These are phyloP conservation scores for Candida pseudofarinosa DNA, from an alignment of 805 yeast genomes.

Conservation along the genomic window DNA sequence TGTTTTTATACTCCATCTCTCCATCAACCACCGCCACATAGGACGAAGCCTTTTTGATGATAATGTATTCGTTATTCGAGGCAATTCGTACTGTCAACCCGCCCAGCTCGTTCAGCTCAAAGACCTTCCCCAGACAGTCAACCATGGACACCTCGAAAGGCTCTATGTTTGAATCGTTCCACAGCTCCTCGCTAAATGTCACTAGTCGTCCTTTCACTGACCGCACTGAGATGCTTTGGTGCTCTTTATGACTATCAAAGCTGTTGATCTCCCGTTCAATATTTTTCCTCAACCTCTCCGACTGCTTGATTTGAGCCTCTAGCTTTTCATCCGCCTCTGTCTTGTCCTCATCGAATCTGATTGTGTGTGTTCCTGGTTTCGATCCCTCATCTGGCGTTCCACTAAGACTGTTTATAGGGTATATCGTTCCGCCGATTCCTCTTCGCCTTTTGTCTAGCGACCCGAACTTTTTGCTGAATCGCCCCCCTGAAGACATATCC, in stretches of 20 bases:
- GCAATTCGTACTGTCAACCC: conserved; percentile 3
- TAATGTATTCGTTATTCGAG: conserved; percentile 3
- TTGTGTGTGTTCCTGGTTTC: not conserved
- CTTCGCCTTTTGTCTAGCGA: conserved; percentile 6
- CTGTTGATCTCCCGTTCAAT: not conserved
- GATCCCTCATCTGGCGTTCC: not conserved
- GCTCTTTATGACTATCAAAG: not conserved
- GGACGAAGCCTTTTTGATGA: conserved; percentile 3
- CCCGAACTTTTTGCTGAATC: conserved; percentile 6
- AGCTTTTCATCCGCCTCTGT: not conserved
- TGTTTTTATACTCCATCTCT: conserved; percentile 3
- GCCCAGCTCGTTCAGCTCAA: conserved; percentile 2
- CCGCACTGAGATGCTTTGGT: not conserved
- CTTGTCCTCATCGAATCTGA: not conserved
- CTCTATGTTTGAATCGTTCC: not conserved
- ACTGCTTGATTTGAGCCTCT: not conserved
- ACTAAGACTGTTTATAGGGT: conserved; percentile 2
- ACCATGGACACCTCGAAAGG: not conserved
- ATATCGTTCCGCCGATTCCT: conserved; percentile 2
- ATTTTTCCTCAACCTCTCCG: not conserved
- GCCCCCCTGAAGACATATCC: conserved; percentile 1
- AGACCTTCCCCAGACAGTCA: not conserved
- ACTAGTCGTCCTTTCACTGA: not conserved
- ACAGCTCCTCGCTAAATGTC: not conserved
- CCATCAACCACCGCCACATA: conserved; percentile 5